phyloP scores from a whole-genome alignment of 73 alveolate genomes.

The Paramecium sexaurelia region DNA sequence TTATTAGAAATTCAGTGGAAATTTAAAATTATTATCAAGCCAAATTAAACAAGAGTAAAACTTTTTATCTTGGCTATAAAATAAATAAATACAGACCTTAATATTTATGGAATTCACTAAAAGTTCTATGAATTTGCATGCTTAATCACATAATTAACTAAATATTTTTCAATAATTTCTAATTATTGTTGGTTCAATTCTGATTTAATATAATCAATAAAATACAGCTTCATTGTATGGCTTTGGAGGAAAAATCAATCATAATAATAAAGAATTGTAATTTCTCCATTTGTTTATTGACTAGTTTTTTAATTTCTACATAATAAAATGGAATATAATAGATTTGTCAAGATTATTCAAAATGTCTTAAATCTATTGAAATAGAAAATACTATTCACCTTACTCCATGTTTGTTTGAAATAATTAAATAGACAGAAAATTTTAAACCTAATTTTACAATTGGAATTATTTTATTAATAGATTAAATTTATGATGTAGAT shows the following conservation, averaged over 20 bases:
- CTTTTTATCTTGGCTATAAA: background rate
- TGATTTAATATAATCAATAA: background rate
- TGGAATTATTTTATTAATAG: background rate
- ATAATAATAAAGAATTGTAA: background rate
- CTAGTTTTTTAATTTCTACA: background rate
- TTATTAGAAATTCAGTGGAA: background rate
- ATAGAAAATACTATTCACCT: background rate
- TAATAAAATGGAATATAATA: background rate
- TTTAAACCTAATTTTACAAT: constrained; percentile 8
- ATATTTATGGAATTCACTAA: background rate
- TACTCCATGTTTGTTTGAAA: background rate
- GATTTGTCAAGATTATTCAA: background rate
- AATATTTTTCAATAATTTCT: background rate
- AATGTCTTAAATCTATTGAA: background rate
- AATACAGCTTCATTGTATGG: background rate
- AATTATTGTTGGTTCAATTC: background rate
- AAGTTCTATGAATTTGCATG: background rate
- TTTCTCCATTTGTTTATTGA: background rate
- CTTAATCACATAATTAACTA: background rate
- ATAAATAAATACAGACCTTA: background rate
- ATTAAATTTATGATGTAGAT: background rate
- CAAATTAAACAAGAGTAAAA: background rate
- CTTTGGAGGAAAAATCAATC: background rate
- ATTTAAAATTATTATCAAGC: background rate
- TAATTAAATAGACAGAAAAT: background rate